Base-by-base conservation (phyloP, 352 stramenopile genomes). In the Thraustochytrium striatum region DNA sequence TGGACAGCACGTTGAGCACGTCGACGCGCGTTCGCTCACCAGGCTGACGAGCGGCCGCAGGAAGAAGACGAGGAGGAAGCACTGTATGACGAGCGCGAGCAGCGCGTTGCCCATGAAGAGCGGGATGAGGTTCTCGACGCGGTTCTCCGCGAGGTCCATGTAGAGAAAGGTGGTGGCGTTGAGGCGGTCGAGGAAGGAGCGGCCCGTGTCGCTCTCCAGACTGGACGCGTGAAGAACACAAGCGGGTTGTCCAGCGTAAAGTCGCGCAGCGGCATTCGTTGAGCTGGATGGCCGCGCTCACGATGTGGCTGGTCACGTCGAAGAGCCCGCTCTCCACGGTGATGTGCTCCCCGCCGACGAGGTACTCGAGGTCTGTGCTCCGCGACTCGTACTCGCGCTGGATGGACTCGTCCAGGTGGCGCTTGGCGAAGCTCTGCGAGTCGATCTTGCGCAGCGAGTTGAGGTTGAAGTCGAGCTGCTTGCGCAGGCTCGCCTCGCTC, bases 231-330 rank as follows among this genome's bases (percentile, higher is more conserved):
- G 32, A 79, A 30, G 57, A 57, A 53, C 11, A 79, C 69, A n/a
- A 52, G 72, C 13, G 38, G 2, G 19, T 62, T 69, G 52, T 79
- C 69, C 21, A 69, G 8, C n/a, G 69, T 79, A 52, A 79, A 79
- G n/a, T 21, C 28, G 1, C 36, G n/a, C 11, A 79, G 43, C 35
- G 69, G 69, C 55, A 44, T 36, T 30, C 35, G 30, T 62, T 69
- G 3, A 69, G 19, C 30, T 72, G 33, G n/a, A 38, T 35, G 9
- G 69, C 69, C 11, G 43, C 36, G 21, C 69, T 53, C 2, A 44
- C 38, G 7, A 79, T 21, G 21, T 36, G 39, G 3, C 50, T 72
- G 11, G 69, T 69, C n/a, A 52, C 69, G 11, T 79, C 69, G 32
- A 79, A 79, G 11, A 79, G 39, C 7, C 50, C 43, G 30, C 61